Conservation (phyloP, 148 eudicot species). For the Rhododendron ferrugineum region DNA sequence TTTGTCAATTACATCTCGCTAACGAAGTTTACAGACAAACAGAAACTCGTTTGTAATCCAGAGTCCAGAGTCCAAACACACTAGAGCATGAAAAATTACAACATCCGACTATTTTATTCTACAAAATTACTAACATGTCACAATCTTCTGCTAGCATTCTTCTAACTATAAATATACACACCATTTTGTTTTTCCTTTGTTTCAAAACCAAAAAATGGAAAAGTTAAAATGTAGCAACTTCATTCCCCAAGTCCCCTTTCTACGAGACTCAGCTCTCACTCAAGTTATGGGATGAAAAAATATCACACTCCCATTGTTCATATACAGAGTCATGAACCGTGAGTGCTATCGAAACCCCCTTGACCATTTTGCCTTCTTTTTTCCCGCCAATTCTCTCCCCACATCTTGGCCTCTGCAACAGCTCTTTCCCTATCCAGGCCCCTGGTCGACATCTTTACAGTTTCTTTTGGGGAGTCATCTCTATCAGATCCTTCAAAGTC, state of each 20-base stretch:
- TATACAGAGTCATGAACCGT: not conserved
- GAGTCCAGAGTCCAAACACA: not conserved
- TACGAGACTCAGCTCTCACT: not conserved
- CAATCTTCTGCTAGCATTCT: constrained; percentile 2
- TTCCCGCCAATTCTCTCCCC: constrained; percentile 25
- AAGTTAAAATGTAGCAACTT: not conserved
- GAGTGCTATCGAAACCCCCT: constrained; percentile 7
- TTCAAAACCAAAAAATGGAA: not conserved
- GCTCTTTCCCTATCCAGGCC: constrained; percentile 14
- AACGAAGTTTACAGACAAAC: not conserved
- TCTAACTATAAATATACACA: not conserved
- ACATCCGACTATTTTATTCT: not conserved
- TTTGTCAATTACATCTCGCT: not conserved
- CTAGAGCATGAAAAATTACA: not conserved
- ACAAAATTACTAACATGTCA: not conserved
- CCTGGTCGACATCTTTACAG: constrained; percentile 4
- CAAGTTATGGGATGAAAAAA: not conserved
- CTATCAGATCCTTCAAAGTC: constrained; percentile 20
- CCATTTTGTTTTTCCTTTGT: not conserved
- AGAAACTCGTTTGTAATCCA: not conserved
- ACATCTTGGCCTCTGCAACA: constrained; percentile 24
- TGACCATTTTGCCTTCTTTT: constrained; percentile 15
- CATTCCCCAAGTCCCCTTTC: constrained; percentile 6
- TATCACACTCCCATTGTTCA: not conserved
- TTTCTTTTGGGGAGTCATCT: constrained; percentile 18